Conservation (phyloP, 192 early-diverging fungal species). For the Coemansia sp. region DNA sequence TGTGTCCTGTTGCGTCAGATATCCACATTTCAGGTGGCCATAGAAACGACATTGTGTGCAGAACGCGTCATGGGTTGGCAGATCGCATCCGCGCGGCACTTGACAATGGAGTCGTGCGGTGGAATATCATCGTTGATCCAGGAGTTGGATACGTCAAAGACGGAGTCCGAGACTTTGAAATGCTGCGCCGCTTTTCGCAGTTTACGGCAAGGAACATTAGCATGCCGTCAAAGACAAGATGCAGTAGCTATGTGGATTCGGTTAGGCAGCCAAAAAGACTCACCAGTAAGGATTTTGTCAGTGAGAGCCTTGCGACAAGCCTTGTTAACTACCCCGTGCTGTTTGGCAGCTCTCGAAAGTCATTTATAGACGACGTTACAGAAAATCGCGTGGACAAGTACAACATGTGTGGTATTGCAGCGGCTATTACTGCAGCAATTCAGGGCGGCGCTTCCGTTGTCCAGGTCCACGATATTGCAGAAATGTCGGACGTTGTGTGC, state of each 20-base stretch:
- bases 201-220: conserved; percentile 42
- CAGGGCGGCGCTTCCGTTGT: conserved; percentile 80
- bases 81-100: conserved; percentile 68
- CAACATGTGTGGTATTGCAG: conserved; percentile 86
- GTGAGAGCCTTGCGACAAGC: conserved; percentile 36
- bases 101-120: conserved; percentile 78
- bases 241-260: not conserved
- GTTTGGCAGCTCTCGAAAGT: conserved; percentile 87
- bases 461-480: conserved; percentile 92
- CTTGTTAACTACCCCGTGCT: conserved; percentile 72
- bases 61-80: conserved; percentile 69
- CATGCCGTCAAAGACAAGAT: conserved; percentile 12
- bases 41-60: conserved; percentile 65
- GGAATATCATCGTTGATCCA: conserved; percentile 98
- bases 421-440: conserved; percentile 77
- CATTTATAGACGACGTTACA: conserved; percentile 81
- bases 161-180: conserved; percentile 79
- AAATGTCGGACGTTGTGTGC: conserved; percentile 85
- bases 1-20: conserved; percentile 84
- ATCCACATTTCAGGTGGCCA: conserved; percentile 69
- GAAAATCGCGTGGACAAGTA: conserved; percentile 65
- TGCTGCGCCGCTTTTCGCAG: conserved; percentile 72
- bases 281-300: conserved; percentile 34
- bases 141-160: conserved; percentile 97
- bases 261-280: not conserved